These are phyloP conservation scores for Xylariomycetidae sp. DNA, from an alignment of 2,329 filamentous ascomycete species.

Conservation along the genomic window DNA sequence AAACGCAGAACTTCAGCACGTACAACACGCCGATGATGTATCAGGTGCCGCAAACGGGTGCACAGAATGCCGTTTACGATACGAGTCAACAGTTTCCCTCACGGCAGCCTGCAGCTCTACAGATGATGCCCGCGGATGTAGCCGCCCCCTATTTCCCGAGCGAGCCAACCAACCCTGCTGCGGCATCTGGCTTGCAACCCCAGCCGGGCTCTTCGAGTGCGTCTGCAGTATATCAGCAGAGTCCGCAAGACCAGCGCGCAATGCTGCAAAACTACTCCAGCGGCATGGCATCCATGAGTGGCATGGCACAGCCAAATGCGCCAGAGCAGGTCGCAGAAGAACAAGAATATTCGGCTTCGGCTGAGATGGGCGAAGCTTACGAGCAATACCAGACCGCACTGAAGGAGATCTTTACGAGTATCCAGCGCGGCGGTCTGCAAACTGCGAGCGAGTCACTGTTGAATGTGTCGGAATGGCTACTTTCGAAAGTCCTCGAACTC, in stretches of 20 bases:
- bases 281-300: constrained; percentile 40
- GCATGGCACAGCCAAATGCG: constrained; percentile 37
- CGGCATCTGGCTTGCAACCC: constrained; percentile 47
- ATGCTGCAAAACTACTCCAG: constrained; percentile 49
- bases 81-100: constrained; percentile 67
- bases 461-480: constrained; percentile 48
- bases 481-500: constrained; percentile 48
- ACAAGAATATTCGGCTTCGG: constrained; percentile 50
- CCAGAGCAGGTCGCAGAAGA: constrained; percentile 49
- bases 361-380: constrained; percentile 62
- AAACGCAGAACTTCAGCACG: constrained; percentile 47
- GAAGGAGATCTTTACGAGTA: constrained; percentile 64
- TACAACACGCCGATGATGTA: constrained; percentile 72
- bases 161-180: constrained; percentile 57
- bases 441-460: constrained; percentile 47
- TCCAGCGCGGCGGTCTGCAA: constrained; percentile 47
- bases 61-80: constrained; percentile 66
- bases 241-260: constrained; percentile 46
- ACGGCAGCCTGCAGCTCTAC: constrained; percentile 70
- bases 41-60: constrained; percentile 60
- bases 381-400: constrained; percentile 57
- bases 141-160: constrained; percentile 69
- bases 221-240: constrained; percentile 61
- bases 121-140: constrained; percentile 63
- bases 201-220: constrained; percentile 42